Percentiles rank a stretch among this genome's conserved stretches.
phyloP scores from a whole-genome alignment of 1,284 basidiomycete species.

The Irpex sp. region DNA sequence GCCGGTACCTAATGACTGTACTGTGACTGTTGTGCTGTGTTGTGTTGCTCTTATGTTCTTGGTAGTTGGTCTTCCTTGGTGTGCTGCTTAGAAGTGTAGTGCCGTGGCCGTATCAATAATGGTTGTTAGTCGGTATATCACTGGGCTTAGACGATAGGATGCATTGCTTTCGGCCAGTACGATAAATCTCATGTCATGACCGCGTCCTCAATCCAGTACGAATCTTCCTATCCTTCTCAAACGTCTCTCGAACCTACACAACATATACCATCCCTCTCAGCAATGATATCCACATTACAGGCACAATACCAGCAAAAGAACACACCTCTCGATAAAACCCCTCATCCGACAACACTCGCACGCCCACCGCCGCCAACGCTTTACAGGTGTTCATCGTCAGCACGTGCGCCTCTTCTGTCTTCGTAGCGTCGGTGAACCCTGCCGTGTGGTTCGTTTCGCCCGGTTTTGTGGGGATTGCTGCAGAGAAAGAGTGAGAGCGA shows the following conservation, averaged over 20 bases:
- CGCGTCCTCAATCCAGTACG: not conserved
- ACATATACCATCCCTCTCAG: not conserved
- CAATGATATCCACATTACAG: not conserved
- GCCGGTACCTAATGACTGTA: too few species aligned
- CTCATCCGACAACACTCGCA: slow-evolving; percentile 54
- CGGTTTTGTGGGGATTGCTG: not conserved
- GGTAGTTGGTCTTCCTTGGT: too few species aligned
- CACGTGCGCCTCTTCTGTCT: not conserved
- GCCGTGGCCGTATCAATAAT: too few species aligned
- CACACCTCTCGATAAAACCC: slow-evolving; percentile 50
- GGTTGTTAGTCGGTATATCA: too few species aligned
- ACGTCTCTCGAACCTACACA: not conserved
- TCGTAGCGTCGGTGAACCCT: not conserved
- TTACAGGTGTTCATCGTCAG: slow-evolving; percentile 45
- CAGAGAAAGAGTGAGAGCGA: too few species aligned
- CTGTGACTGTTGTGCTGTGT: too few species aligned
- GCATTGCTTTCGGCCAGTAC: not conserved
- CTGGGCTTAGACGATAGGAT: too few species aligned
- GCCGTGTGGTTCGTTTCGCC: not conserved
- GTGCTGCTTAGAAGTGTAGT: too few species aligned
- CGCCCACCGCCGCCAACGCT: slow-evolving; percentile 56
- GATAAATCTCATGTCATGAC: not conserved
- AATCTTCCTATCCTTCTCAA: not conserved
- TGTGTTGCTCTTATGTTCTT: too few species aligned
- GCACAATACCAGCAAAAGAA: not conserved